A percentile compares a stretch with the other conserved stretches of the same genome.
These are phyloP conservation scores for Claviceps citrina DNA, from an alignment of 2,329 filamentous ascomycete species.

Conservation along the genomic window DNA sequence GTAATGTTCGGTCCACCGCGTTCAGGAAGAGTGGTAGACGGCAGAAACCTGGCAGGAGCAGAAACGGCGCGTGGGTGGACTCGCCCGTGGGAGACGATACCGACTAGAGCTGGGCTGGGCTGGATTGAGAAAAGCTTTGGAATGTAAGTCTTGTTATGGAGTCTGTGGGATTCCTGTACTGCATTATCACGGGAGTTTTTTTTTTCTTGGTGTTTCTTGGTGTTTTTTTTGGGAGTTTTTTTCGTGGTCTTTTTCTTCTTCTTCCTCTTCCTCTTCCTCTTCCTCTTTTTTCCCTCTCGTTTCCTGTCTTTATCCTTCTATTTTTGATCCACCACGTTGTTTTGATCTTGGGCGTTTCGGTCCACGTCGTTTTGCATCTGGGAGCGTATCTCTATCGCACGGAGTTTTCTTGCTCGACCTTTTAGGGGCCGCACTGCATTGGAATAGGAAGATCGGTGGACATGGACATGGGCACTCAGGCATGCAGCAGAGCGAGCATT, in stretches of 20 bases:
- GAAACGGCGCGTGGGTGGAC: constrained; percentile 13
- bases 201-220: background rate
- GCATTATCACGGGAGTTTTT: constrained; percentile 1
- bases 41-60: constrained; percentile 16
- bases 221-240: background rate
- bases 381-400: constrained; percentile 3
- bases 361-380: no score
- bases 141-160: no score
- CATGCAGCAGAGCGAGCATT: no score
- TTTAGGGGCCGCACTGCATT: no score
- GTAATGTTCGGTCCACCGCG: constrained; percentile 14
- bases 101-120: constrained; percentile 15
- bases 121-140: no score
- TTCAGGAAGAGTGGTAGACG: constrained; percentile 18
- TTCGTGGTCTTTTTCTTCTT: background rate
- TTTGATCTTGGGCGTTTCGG: no score
- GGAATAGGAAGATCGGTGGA: no score
- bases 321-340: no score
- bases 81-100: constrained; percentile 24
- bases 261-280: no score
- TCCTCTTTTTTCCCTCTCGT: no score
- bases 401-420: constrained; percentile 7
- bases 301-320: no score
- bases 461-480: no score
- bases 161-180: background rate